Base-by-base conservation (phyloP, 108 stramenopile species). In the Stephanodiscus minutulus region DNA sequence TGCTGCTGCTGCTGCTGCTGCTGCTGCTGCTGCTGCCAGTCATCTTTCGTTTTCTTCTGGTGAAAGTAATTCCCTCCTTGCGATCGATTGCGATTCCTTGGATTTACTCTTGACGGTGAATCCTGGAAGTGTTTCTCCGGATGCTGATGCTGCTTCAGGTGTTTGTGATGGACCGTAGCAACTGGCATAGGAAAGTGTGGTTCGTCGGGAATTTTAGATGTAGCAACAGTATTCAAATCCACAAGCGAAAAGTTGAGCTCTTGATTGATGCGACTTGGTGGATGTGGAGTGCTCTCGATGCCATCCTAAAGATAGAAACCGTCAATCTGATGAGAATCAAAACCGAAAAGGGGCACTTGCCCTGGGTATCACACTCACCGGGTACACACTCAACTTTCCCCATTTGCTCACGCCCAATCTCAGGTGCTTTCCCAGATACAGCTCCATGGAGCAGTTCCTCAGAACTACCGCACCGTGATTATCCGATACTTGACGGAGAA, bases 361-460 rank as follows among this genome's bases (percentile, higher is more conserved):
- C n/a, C n/a, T n/a, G n/a, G 11, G 7, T 5, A 39, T 13, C 17
- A 17, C 13, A 49, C 70, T 72, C 39, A 79, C 70, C 3, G 90
- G 90, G 68, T 84, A 94, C 35, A 66, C 77, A 58, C 64, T 74
- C 53, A 94, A 69, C 68, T 94, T 94, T 17, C 93, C 93, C 93
- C 93, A 94, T 66, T 94, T 94, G n/a, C 86, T 91, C 15, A 94
- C 86, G 15, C 88, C 90, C 55, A 94, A 65, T 43, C 93, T 82
- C 64, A 94, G 83, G 74, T 85, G 82, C 61, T 79, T 86, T 27
- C 90, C 90, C 69, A 86, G 90, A 57, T 82, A 91, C 29, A 91
- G 77, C 48, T 94, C 90, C n/a, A 94, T 76, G 0, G 87, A 91
- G 49, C 86, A 84, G 68, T 94, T 94, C 61, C 93, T 72, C 46